Conservation (phyloP, 805 yeast species). For the Starmerella geochares region DNA sequence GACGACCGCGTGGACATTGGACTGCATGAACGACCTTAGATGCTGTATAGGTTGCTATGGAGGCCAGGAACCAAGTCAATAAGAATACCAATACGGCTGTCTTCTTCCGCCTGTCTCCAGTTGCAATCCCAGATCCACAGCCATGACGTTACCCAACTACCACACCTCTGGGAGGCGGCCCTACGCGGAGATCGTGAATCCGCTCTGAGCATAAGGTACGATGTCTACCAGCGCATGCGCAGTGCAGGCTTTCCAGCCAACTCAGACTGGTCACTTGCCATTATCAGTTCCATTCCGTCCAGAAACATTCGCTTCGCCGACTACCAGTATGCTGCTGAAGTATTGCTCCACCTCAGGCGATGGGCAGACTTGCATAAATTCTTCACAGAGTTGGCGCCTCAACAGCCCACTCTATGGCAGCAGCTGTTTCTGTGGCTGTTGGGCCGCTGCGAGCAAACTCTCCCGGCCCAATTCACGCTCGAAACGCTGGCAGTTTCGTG, state of each 20-base stretch:
- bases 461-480: background rate
- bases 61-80: background rate
- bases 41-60: slow-evolving; percentile 9
- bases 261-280: slow-evolving; percentile 10
- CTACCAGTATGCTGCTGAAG: slow-evolving; percentile 17
- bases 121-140: background rate
- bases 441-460: background rate
- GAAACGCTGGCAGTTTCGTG: slow-evolving; percentile 1
- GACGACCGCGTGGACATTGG: slow-evolving; percentile 1
- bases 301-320: slow-evolving; percentile 13
- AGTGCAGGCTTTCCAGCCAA: background rate
- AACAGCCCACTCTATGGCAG: slow-evolving; percentile 18
- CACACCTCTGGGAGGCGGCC: slow-evolving; percentile 1
- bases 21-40: slow-evolving; percentile 8
- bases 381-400: slow-evolving; percentile 11
- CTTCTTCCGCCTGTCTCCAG: background rate
- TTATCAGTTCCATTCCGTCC: slow-evolving; percentile 12
- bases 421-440: slow-evolving; percentile 5
- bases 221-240: slow-evolving; percentile 8
- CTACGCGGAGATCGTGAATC: background rate
- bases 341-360: slow-evolving; percentile 2
- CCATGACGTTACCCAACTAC: background rate
- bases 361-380: slow-evolving; percentile 5
- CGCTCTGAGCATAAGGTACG: slow-evolving; percentile 1
- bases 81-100: background rate